Conservation (phyloP, 139 green algal genomes). For the Yamagishiella unicocca region DNA sequence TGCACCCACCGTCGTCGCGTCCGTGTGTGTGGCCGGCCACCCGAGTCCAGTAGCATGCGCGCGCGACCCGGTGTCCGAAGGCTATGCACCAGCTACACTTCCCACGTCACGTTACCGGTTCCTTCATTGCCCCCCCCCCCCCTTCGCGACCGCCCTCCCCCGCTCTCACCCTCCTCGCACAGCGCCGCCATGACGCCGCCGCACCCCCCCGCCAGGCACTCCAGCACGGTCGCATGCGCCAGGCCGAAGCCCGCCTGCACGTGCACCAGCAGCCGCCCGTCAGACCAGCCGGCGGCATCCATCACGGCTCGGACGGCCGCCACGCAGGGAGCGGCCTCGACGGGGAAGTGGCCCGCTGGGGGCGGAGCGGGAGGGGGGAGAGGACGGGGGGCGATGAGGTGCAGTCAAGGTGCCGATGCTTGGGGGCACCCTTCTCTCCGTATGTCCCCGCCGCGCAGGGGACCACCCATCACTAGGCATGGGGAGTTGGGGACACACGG, state of each 20-base stretch:
- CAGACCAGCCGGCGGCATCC: conserved; percentile 7
- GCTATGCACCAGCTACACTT: no score
- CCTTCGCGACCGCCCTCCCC: background rate
- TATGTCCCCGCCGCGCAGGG: no score
- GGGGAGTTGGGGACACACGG: no score
- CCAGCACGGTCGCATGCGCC: conserved; percentile 30
- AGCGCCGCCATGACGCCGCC: conserved; percentile 18
- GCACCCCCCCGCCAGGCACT: conserved; percentile 31
- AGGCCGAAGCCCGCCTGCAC: conserved; percentile 7
- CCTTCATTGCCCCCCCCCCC: background rate
- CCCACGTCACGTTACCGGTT: no score
- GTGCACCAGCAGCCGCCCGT: conserved; percentile 26
- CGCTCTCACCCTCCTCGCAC: conserved; percentile 19
- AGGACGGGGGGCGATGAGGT: background rate
- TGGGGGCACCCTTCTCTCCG: no score
- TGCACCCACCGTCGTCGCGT: no score
- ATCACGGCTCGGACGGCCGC: conserved; percentile 28
- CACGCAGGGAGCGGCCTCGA: conserved; percentile 8
- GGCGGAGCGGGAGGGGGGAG: background rate
- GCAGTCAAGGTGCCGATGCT: no score
- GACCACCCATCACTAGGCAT: no score
- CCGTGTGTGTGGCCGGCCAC: no score
- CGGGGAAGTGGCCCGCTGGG: background rate
- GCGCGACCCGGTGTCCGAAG: no score
- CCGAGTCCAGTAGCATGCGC: no score